phyloP scores from a whole-genome alignment of 1,284 basidiomycete species.

The Cryptococcus sp. region DNA sequence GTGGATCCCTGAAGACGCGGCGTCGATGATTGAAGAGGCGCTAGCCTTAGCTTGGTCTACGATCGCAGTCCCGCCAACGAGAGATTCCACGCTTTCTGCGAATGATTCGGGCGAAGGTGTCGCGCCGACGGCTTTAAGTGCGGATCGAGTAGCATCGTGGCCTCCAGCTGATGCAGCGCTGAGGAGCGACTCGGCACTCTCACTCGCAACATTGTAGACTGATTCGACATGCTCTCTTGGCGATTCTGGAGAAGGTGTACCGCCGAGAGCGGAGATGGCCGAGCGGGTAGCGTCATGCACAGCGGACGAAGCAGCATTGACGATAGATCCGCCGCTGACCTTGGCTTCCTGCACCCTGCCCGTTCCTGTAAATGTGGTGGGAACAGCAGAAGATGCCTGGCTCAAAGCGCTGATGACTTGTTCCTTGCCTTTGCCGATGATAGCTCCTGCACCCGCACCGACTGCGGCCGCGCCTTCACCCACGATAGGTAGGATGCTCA shows the following conservation, averaged over 20 bases:
- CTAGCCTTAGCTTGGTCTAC: constrained; percentile 12
- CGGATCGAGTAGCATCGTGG: constrained; percentile 25
- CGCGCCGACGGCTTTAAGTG: constrained; percentile 20
- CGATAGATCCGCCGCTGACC: constrained; percentile 14
- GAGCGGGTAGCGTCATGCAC: constrained; percentile 24
- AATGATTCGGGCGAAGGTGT: constrained; percentile 20
- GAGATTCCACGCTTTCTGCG: constrained; percentile 5
- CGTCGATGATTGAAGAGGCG: constrained; percentile 15
- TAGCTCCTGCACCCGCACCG: constrained; percentile 12
- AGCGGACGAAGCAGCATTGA: constrained; percentile 7
- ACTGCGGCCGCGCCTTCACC: constrained; percentile 24
- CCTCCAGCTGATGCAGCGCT: constrained; percentile 15
- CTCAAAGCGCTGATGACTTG: constrained; percentile 41
- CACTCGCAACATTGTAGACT: constrained; percentile 17
- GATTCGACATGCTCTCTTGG: constrained; percentile 21
- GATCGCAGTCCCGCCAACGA: constrained; percentile 1
- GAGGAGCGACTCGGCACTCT: constrained; percentile 15
- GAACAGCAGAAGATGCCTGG: constrained; percentile 23
- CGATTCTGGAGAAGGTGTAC: constrained; percentile 13
- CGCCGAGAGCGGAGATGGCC: constrained; percentile 17
- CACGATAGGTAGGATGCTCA: constrained; percentile 36
- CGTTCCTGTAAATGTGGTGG: constrained; percentile 8
- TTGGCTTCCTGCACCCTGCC: constrained; percentile 19
- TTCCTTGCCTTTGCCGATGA: constrained; percentile 47
- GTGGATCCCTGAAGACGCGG: constrained; percentile 12